Percentiles rank a stretch among this genome's conserved stretches.
Evolutionary conservation across 2,329 filamentous ascomycete species (phyloP).

Genomic region (Aspergillus sojae): DNA sequence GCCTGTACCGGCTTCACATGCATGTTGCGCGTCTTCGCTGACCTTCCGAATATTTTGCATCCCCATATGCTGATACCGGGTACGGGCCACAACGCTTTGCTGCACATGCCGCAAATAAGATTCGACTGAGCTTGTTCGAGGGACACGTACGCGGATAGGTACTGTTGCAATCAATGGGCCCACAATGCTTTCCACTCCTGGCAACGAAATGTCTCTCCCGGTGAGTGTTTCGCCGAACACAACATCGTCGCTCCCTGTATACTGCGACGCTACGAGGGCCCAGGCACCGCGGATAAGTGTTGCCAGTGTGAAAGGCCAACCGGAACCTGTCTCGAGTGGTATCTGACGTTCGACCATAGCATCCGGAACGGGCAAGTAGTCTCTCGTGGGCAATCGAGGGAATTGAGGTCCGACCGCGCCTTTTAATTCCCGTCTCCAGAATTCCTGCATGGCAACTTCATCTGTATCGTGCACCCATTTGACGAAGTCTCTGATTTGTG

Average conservation of each 20-base stretch:
- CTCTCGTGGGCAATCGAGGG: constrained; percentile 51
- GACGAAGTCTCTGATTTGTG: constrained; percentile 52
- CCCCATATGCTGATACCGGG: constrained; percentile 53
- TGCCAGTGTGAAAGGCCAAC: constrained; percentile 46
- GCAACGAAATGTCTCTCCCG: constrained; percentile 49
- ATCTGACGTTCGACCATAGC: constrained; percentile 49
- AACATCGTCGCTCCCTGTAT: constrained; percentile 49
- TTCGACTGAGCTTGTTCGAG: constrained; percentile 29
- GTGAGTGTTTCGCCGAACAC: constrained; percentile 55
- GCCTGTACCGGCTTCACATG: constrained; percentile 39
- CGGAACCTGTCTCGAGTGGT: constrained; percentile 23
- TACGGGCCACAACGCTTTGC: constrained; percentile 38
- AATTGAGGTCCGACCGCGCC: constrained; percentile 53
- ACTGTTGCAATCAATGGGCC: constrained; percentile 55
- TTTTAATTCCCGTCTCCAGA: constrained; percentile 52
- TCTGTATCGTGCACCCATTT: constrained; percentile 50
- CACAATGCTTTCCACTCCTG: constrained; percentile 51
- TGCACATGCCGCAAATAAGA: constrained; percentile 35
- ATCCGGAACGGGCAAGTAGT: constrained; percentile 50
- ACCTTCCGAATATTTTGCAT: constrained; percentile 52
- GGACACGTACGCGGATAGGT: constrained; percentile 48
- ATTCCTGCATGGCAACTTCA: constrained; percentile 44
- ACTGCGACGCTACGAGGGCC: constrained; percentile 50
- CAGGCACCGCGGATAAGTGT: constrained; percentile 53
- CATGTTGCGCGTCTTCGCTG: constrained; percentile 42